Evolutionary conservation across 139 green algal genomes (phyloP).

Genomic region (Nannochloris sp.): DNA sequence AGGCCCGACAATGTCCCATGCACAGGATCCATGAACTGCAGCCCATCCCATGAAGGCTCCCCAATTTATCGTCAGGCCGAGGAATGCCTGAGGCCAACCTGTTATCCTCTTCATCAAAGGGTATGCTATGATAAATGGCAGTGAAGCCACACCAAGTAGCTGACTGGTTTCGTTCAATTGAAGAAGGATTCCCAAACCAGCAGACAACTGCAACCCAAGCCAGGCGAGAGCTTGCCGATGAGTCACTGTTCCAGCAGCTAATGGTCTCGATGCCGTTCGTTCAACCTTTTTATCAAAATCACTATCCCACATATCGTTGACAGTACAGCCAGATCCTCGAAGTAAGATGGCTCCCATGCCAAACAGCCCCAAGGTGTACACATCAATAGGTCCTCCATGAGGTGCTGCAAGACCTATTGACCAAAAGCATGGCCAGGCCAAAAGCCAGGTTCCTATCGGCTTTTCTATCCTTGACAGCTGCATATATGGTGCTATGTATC

Average conservation of each 20-base stretch:
- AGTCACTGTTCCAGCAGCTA: constrained; percentile 51
- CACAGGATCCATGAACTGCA: constrained; percentile 58
- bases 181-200: constrained; percentile 78
- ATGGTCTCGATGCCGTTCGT: constrained; percentile 58
- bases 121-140: constrained; percentile 86
- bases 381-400: constrained; percentile 63
- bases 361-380: constrained; percentile 67
- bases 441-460: constrained; percentile 83
- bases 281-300: constrained; percentile 72
- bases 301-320: constrained; percentile 96
- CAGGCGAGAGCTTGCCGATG: constrained; percentile 51
- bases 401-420: constrained; percentile 81
- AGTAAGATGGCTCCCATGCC: constrained; percentile 72
- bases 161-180: constrained; percentile 90
- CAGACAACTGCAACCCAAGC: constrained; percentile 68
- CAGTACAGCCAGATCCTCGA: constrained; percentile 83
- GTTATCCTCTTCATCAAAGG: constrained; percentile 94
- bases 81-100: constrained; percentile 66
- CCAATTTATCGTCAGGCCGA: constrained; percentile 98
- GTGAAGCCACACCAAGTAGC: constrained; percentile 75
- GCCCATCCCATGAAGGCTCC: constrained; percentile 87
- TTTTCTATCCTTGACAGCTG: constrained; percentile 86
- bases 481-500: constrained; percentile 46
- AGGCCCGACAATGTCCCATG: constrained; percentile 68
- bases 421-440: constrained; percentile 88